A percentile compares a stretch with the other conserved stretches of the same genome.
These are phyloP conservation scores for Chamaecrista fasciculata DNA, from an alignment of 306 rosid genomes.

Conservation along the genomic window DNA sequence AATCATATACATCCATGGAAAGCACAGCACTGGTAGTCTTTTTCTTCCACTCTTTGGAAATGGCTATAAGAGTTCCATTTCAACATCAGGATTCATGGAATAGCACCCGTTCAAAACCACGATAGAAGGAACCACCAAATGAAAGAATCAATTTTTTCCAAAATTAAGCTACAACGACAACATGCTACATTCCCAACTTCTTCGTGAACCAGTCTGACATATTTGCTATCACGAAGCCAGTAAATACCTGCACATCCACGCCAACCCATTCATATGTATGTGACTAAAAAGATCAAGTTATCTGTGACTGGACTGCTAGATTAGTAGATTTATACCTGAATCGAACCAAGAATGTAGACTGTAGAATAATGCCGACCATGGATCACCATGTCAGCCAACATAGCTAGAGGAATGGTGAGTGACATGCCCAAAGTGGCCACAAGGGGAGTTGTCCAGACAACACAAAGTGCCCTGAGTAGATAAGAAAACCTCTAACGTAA, in stretches of 20 bases:
- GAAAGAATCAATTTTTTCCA: conserved; percentile 22
- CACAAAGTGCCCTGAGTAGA: conserved; percentile 79
- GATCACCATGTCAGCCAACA: conserved; percentile 96
- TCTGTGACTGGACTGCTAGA: too few relatives aligned
- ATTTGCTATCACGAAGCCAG: conserved; percentile 93
- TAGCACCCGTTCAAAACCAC: conserved; percentile 28
- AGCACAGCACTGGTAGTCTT: conserved; percentile 18
- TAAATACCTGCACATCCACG: conserved; percentile 74
- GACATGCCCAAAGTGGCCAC: conserved; percentile 99
- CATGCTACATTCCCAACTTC: conserved; percentile 65
- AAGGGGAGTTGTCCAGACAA: conserved; percentile 97
- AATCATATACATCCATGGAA: conserved; percentile 42
- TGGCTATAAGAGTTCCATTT: conserved; percentile 14
- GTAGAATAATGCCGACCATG: conserved; percentile 95
- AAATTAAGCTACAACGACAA: conserved; percentile 14
- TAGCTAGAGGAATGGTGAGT: conserved; percentile 97
- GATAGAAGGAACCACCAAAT: conserved; percentile 2
- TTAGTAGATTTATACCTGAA: conserved; percentile 53
- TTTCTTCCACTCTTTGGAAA: conserved; percentile 31
- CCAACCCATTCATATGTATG: conserved; percentile 19
- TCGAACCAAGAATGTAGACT: conserved; percentile 86
- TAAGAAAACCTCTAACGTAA: conserved; percentile 27
- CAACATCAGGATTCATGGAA: conserved; percentile 13
- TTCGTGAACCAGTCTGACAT: conserved; percentile 66
- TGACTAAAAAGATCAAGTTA: neutral